Conservation (phyloP, 192 early-diverging fungal genomes). For the Mortierella antarctica region DNA sequence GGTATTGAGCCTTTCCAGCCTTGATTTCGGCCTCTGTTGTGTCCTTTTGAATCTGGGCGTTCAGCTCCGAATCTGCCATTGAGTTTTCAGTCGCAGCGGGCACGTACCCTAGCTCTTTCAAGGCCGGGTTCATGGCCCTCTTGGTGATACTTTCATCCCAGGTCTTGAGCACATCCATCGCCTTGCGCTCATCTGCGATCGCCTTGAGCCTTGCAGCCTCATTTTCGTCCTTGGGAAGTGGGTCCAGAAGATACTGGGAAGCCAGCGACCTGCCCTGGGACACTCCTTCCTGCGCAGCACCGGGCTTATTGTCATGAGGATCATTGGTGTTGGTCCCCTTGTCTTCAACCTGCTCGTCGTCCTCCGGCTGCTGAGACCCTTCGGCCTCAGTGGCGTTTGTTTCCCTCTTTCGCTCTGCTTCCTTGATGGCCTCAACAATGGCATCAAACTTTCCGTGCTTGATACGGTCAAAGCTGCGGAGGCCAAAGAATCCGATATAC, state of each 20-base stretch:
- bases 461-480: conserved; percentile 84
- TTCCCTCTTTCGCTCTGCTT: conserved; percentile 10
- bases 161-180: conserved; percentile 14
- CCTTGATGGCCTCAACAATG: conserved; percentile 44
- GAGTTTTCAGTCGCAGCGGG: conserved; percentile 32
- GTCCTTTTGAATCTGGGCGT: conserved; percentile 8
- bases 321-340: background rate
- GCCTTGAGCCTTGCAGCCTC: conserved; percentile 34
- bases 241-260: conserved; percentile 27
- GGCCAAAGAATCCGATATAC: conserved; percentile 84
- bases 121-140: conserved; percentile 27
- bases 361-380: background rate
- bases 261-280: conserved; percentile 4
- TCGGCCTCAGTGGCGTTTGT: background rate
- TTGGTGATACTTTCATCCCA: conserved; percentile 53
- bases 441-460: conserved; percentile 56
- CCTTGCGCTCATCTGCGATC: conserved; percentile 20
- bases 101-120: conserved; percentile 37
- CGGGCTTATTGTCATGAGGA: background rate
- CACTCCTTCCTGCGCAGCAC: background rate
- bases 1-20: background rate
- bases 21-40: conserved; percentile 29
- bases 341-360: background rate
- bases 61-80: conserved; percentile 15
- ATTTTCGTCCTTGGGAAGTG: conserved; percentile 18